phyloP scores from a whole-genome alignment of 352 stramenopile species.

The Elongisporangium prolatum region DNA sequence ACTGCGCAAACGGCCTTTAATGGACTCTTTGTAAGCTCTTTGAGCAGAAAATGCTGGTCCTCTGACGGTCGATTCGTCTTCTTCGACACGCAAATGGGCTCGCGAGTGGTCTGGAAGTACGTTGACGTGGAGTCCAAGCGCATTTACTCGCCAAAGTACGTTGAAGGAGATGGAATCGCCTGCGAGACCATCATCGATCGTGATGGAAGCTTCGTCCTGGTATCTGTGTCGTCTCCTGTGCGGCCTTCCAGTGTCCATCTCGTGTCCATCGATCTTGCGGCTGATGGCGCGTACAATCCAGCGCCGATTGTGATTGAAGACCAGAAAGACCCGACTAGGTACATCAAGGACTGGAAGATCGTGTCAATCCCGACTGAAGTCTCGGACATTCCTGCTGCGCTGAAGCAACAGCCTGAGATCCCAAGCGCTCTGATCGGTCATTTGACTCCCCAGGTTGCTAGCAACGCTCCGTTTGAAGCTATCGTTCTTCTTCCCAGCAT shows the following conservation, averaged over 20 bases:
- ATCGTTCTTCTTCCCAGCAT: constrained; percentile 62
- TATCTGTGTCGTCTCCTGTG: constrained; percentile 53
- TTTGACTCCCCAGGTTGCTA: constrained; percentile 45
- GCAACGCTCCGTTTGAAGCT: constrained; percentile 63
- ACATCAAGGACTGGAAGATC: constrained; percentile 61
- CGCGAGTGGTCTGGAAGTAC: constrained; percentile 65
- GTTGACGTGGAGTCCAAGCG: constrained; percentile 45
- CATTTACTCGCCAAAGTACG: constrained; percentile 46
- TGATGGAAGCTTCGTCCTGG: constrained; percentile 29
- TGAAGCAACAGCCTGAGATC: constrained; percentile 26
- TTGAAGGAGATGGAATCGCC: constrained; percentile 35
- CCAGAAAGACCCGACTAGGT: constrained; percentile 24
- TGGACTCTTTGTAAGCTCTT: constrained; percentile 53
- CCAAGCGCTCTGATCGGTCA: constrained; percentile 30
- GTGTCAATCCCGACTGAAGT: constrained; percentile 46
- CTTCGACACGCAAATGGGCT: constrained; percentile 65
- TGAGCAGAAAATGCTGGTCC: constrained; percentile 54
- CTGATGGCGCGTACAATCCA: constrained; percentile 26
- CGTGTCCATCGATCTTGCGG: constrained; percentile 37
- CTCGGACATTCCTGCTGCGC: constrained; percentile 31
- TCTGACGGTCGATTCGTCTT: constrained; percentile 51
- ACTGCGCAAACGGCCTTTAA: constrained; percentile 56
- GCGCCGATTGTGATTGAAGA: constrained; percentile 41
- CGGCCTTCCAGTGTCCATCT: constrained; percentile 52
- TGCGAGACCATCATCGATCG: constrained; percentile 54